Evolutionary conservation across 2,329 filamentous ascomycete genomes (phyloP).

Genomic region (Paecilomyces niveus): DNA sequence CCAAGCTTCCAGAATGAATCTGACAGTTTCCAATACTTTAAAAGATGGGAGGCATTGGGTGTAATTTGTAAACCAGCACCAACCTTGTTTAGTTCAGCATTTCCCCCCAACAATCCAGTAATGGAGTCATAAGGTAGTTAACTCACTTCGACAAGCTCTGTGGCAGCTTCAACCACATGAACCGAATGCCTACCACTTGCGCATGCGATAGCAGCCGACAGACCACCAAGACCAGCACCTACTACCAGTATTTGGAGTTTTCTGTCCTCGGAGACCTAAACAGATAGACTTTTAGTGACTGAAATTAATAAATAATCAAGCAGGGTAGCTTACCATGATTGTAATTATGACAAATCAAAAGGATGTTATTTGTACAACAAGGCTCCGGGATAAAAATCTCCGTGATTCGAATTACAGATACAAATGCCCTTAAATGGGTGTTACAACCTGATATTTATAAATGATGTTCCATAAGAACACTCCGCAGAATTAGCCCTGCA

Average conservation of each 20-base stretch:
- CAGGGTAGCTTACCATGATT: neutral
- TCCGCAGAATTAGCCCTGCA: neutral
- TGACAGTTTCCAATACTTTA: conserved; percentile 8
- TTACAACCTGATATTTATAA: neutral
- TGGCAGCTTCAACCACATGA: neutral
- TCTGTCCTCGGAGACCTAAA: neutral
- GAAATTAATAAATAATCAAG: neutral
- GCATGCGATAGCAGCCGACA: neutral
- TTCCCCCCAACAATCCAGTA: neutral
- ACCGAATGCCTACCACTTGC: neutral
- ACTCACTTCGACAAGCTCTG: neutral
- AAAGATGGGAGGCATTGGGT: neutral
- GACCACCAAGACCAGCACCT: neutral
- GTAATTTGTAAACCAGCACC: neutral
- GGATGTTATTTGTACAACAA: neutral
- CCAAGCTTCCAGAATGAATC: conserved; percentile 19
- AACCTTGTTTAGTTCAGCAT: neutral
- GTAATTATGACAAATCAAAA: neutral
- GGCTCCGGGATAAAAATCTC: neutral
- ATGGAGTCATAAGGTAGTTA: neutral
- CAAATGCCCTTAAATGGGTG: neutral
- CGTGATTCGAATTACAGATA: neutral
- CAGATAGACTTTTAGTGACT: neutral
- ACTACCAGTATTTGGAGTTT: neutral
- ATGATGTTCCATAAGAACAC: neutral